These are phyloP conservation scores for Evernia prunastri DNA, from an alignment of 495 filamentous ascomycete species.

Conservation along the genomic window DNA sequence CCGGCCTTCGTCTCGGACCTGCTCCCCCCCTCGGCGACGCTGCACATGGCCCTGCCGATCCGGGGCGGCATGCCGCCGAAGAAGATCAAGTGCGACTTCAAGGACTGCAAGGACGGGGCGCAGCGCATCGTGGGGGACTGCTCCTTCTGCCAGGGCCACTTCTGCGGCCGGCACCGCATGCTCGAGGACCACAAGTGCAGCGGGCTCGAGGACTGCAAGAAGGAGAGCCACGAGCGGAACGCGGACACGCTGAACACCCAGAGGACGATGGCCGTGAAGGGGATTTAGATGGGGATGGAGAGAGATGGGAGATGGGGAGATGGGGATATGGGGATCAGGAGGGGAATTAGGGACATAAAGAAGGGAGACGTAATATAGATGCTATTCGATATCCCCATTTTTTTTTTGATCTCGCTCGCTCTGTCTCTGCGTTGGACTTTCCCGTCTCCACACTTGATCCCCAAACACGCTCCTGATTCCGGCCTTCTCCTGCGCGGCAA, in stretches of 20 bases:
- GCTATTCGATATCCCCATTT: not conserved
- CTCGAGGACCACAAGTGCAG: slow-evolving; percentile 88
- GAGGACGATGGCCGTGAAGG: slow-evolving; percentile 66
- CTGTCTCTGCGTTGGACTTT: too few relatives aligned
- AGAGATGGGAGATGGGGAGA: not conserved
- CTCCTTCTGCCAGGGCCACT: slow-evolving; percentile 87
- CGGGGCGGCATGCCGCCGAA: slow-evolving; percentile 45
- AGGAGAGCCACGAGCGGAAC: slow-evolving; percentile 87
- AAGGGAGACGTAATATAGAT: not conserved
- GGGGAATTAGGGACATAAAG: too few relatives aligned
- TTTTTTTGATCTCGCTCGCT: too few relatives aligned
- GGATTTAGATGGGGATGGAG: slow-evolving; percentile 37
- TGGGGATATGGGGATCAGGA: not conserved
- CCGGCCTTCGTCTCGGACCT: slow-evolving; percentile 18
- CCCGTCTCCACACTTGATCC: too few relatives aligned
- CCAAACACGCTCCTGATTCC: too few relatives aligned
- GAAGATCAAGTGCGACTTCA: slow-evolving; percentile 81
- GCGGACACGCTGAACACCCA: slow-evolving; percentile 85
- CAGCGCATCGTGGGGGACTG: slow-evolving; percentile 95
- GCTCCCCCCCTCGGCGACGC: slow-evolving; percentile 34
- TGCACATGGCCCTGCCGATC: slow-evolving; percentile 37
- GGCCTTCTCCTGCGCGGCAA: too few relatives aligned
- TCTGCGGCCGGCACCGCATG: slow-evolving; percentile 88
- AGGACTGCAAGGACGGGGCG: slow-evolving; percentile 76
- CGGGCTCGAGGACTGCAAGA: slow-evolving; percentile 96